Conservation (phyloP, 129 eudicot genomes). For the Gnaphalium uliginosum region DNA sequence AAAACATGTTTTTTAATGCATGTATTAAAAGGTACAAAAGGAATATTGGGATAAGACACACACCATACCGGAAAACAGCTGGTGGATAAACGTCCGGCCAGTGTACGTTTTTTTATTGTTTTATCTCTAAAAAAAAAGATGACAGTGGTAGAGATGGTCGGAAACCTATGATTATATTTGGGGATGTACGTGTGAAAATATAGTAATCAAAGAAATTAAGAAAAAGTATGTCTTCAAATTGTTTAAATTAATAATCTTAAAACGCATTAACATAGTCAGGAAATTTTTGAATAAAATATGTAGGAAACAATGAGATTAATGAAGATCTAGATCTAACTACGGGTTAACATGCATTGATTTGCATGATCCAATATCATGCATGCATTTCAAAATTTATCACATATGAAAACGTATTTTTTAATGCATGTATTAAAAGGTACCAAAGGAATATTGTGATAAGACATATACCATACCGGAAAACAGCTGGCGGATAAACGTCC, state of each 20-base stretch:
- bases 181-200: not conserved
- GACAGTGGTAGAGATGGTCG: slow-evolving; percentile 13
- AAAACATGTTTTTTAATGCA: not conserved
- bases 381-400: not conserved
- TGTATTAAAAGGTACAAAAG: not conserved
- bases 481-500: slow-evolving; percentile 26
- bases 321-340: slow-evolving; percentile 3
- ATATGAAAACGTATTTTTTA: not conserved
- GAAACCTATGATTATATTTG: not conserved
- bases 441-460: not conserved
- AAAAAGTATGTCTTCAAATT: too few relatives aligned
- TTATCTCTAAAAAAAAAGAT: slow-evolving; percentile 15
- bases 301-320: slow-evolving; percentile 6
- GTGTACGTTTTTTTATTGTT: not conserved
- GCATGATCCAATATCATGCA: slow-evolving; percentile 10
- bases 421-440: not conserved
- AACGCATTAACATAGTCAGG: not conserved
- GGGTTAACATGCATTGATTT: slow-evolving; percentile 3
- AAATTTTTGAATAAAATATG: slow-evolving; percentile 3
- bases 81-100: slow-evolving; percentile 29
- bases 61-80: slow-evolving; percentile 22
- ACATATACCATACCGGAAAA: slow-evolving; percentile 16
- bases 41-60: not conserved
- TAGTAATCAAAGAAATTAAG: too few relatives aligned
- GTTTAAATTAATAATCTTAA: too few relatives aligned